These are phyloP conservation scores for Wickerhamiella sorbophila DNA, from an alignment of 805 yeast genomes.

Conservation along the genomic window DNA sequence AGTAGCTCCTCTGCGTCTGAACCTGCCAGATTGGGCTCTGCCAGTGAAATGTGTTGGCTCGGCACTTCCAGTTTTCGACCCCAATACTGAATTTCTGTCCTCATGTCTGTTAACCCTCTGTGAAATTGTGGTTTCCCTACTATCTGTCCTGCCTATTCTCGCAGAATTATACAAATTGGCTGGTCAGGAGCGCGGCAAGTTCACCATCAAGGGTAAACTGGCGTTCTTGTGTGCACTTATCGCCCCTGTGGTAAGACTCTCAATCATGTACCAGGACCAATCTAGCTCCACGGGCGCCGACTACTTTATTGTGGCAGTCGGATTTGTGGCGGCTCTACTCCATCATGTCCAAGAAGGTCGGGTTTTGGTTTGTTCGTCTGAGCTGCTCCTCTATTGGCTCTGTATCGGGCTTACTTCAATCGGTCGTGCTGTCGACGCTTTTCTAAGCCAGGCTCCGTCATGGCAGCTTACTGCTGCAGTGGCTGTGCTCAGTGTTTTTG, in stretches of 20 bases:
- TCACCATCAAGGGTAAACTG: conserved; percentile 13
- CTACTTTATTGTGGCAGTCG: conserved; percentile 5
- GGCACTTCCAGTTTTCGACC: conserved; percentile 11
- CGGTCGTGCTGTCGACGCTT: conserved; percentile 11
- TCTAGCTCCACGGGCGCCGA: conserved; percentile 4
- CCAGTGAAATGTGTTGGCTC: background rate
- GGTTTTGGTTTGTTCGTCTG: conserved; percentile 14
- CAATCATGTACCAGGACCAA: conserved; percentile 2
- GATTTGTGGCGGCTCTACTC: conserved; percentile 7
- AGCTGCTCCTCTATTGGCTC: conserved; percentile 17
- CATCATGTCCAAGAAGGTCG: conserved; percentile 19
- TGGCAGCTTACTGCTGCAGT: background rate
- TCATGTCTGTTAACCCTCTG: conserved; percentile 11
- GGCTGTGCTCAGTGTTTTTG: conserved; percentile 3
- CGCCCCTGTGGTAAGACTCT: conserved; percentile 8
- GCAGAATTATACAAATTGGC: conserved; percentile 7
- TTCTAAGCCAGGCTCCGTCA: conserved; percentile 1
- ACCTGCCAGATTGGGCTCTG: background rate
- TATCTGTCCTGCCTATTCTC: conserved; percentile 9
- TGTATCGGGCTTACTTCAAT: conserved; percentile 8
- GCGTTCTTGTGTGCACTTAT: conserved; percentile 10
- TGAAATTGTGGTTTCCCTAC: conserved; percentile 9
- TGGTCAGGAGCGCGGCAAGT: conserved; percentile 10
- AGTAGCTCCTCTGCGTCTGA: background rate
- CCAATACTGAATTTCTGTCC: conserved; percentile 15